Evolutionary conservation across 768 basidiomycete species (phyloP).

Genomic region (Punctularia strigosozonata): DNA sequence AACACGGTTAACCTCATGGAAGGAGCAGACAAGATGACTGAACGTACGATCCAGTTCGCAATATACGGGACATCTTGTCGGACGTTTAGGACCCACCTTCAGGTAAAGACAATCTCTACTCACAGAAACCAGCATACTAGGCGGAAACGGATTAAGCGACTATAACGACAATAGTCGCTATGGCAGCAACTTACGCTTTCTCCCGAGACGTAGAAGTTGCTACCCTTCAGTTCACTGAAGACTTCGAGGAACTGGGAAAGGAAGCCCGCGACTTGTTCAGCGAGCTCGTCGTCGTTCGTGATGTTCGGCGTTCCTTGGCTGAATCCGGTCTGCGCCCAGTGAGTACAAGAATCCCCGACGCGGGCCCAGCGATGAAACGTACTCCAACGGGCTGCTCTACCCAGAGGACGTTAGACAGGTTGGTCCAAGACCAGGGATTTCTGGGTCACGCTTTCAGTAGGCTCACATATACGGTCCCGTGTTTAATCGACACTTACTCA

Average conservation of each 20-base stretch:
- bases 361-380: constrained; percentile 2
- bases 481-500: constrained; percentile 19
- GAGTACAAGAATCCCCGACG: neutral
- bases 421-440: constrained; percentile 54
- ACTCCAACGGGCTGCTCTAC: constrained; percentile 66
- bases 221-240: constrained; percentile 57
- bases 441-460: constrained; percentile 17
- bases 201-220: constrained; percentile 57
- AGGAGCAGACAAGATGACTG: too few relatives aligned
- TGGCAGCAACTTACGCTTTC: constrained; percentile 45
- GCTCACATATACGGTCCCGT: neutral
- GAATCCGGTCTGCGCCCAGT: constrained; percentile 40
- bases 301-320: constrained; percentile 58
- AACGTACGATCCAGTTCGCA: neutral
- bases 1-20: too few relatives aligned
- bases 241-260: constrained; percentile 62
- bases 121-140: constrained; percentile 23
- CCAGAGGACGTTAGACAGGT: constrained; percentile 60
- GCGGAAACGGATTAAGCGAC: constrained; percentile 1
- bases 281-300: constrained; percentile 41
- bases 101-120: constrained; percentile 3
- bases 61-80: constrained; percentile 2
- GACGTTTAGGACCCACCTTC: neutral
- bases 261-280: constrained; percentile 39
- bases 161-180: neutral